These are phyloP conservation scores for Williopsis jadinii DNA, from an alignment of 1,139 yeast species.

Conservation along the genomic window DNA sequence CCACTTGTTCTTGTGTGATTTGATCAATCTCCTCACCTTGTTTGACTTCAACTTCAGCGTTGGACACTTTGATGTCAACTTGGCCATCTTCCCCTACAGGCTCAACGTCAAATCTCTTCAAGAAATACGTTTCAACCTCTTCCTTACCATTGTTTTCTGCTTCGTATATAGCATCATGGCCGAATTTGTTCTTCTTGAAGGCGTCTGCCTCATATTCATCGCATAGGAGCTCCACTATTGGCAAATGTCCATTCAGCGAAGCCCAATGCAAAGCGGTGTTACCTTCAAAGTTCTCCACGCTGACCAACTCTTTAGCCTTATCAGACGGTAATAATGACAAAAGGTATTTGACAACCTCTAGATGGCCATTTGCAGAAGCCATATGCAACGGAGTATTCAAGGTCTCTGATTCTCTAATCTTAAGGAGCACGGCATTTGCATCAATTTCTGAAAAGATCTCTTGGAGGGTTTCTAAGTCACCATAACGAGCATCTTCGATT, in stretches of 20 bases:
- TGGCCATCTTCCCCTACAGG: conserved; percentile 42
- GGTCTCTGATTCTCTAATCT: conserved; percentile 56
- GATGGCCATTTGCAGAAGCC: conserved; percentile 93
- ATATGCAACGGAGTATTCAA: conserved; percentile 78
- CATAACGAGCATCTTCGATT: conserved; percentile 77
- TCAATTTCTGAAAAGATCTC: conserved; percentile 61
- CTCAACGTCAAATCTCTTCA: conserved; percentile 67
- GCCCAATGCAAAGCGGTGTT: conserved; percentile 98
- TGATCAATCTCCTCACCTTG: conserved; percentile 36
- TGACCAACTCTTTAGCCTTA: conserved; percentile 42
- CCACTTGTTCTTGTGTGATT: conserved; percentile 30
- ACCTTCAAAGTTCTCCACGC: conserved; percentile 66
- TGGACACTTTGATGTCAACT: conserved; percentile 25
- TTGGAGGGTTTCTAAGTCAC: conserved; percentile 69
- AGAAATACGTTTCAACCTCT: conserved; percentile 64
- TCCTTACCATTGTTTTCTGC: conserved; percentile 70
- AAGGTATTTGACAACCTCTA: conserved; percentile 57
- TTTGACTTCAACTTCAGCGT: conserved; percentile 24
- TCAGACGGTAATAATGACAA: conserved; percentile 40
- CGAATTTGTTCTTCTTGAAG: conserved; percentile 62
- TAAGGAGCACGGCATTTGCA: conserved; percentile 36
- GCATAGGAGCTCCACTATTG: conserved; percentile 60
- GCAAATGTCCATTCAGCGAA: conserved; percentile 75
- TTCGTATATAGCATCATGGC: conserved; percentile 81
- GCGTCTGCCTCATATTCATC: conserved; percentile 78